Conservation (phyloP, 495 filamentous ascomycete species). For the Penicillium waksmanii region DNA sequence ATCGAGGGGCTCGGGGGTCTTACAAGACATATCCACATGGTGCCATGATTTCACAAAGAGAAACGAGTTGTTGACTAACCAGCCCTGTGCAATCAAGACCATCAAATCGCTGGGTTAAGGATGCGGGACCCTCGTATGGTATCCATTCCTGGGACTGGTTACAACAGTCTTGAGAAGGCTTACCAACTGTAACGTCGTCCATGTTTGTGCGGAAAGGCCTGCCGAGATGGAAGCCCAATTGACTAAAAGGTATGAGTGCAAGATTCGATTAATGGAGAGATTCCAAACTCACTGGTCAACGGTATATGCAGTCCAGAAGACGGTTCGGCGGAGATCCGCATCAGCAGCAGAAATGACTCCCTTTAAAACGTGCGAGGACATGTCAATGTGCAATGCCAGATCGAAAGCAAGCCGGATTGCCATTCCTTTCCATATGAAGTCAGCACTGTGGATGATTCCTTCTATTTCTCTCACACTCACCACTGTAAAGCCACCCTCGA, state of each 20-base stretch:
- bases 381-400: constrained; percentile 42
- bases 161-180: constrained; percentile 6
- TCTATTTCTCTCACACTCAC: constrained; percentile 15
- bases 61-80: constrained; percentile 25
- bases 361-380: constrained; percentile 26
- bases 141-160: constrained; percentile 11
- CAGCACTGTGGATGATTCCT: not conserved
- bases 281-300: constrained; percentile 36
- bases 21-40: constrained; percentile 26
- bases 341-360: constrained; percentile 28
- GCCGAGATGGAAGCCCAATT: constrained; percentile 37
- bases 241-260: constrained; percentile 17
- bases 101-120: not conserved
- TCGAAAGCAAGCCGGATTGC: constrained; percentile 40
- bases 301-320: constrained; percentile 42
- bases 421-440: constrained; percentile 31
- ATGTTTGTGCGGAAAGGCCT: constrained; percentile 29
- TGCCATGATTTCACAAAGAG: constrained; percentile 36
- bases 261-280: not conserved
- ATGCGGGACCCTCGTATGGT: constrained; percentile 9
- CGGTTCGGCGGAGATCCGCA: constrained; percentile 29
- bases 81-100: constrained; percentile 2
- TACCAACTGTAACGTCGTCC: constrained; percentile 30
- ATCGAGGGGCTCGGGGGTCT: constrained; percentile 6
- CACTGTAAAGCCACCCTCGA: constrained; percentile 44